These are phyloP conservation scores for Leccinum pachyderme DNA, from an alignment of 1,284 basidiomycete genomes.

Conservation along the genomic window DNA sequence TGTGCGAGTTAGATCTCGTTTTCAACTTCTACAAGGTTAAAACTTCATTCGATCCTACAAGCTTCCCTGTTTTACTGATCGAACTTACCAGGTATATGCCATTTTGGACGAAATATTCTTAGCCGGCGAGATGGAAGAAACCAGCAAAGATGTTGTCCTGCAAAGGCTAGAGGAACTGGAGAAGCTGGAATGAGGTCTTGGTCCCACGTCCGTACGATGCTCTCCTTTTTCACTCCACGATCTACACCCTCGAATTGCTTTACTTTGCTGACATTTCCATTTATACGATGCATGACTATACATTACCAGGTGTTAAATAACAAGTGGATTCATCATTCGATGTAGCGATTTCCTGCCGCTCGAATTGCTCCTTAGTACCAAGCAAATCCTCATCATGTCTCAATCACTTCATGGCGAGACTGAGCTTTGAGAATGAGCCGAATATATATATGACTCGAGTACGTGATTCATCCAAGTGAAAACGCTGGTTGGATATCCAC, in stretches of 20 bases:
- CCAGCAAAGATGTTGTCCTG: constrained; percentile 93
- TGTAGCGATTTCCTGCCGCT: neutral
- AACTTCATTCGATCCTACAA: neutral
- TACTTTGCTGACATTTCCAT: constrained; percentile 12
- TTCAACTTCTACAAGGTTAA: constrained; percentile 98
- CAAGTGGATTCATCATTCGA: neutral
- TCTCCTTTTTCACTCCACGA: constrained; percentile 3
- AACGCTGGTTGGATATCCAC: neutral
- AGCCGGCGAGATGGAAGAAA: constrained; percentile 99
- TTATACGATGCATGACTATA: constrained; percentile 1
- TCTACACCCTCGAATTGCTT: constrained; percentile 5
- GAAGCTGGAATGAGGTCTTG: constrained; percentile 67
- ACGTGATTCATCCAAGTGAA: neutral
- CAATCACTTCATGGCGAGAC: neutral
- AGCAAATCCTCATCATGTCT: neutral
- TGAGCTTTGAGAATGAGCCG: neutral
- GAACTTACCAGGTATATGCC: constrained; percentile 75
- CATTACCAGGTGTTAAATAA: constrained; percentile 24
- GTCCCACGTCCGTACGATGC: constrained; percentile 10
- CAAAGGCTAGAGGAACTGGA: constrained; percentile 87
- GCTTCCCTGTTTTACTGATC: constrained; percentile 4
- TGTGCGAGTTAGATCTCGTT: constrained; percentile 95
- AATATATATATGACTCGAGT: neutral
- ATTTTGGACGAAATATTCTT: constrained; percentile 98
- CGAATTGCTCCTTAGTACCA: neutral